Percentiles rank a stretch among this genome's conserved stretches.
Conservation (phyloP, 306 rosid species). For the Ochetophila trinervis region DNA sequence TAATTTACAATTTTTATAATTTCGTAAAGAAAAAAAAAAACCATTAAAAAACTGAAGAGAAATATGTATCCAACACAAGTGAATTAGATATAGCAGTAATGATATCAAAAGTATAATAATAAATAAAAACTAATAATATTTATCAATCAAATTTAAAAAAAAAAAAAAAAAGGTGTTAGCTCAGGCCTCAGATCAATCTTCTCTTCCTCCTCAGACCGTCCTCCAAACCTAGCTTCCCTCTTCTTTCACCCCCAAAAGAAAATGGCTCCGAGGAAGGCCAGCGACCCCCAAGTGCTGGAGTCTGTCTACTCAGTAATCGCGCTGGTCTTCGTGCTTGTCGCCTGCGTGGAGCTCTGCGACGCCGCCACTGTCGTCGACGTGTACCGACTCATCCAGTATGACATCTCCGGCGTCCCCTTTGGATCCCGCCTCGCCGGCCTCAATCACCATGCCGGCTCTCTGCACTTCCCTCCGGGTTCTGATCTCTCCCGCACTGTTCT, state of each 20-base stretch:
- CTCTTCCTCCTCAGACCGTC: too few species aligned
- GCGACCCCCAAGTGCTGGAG: conserved; percentile 60
- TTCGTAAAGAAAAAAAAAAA: too few species aligned
- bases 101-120: too few species aligned
- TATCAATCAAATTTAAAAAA: too few species aligned
- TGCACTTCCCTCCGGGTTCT: conserved; percentile 67
- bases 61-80: too few species aligned
- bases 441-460: conserved; percentile 89
- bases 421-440: conserved; percentile 95
- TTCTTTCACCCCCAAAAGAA: background rate
- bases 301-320: conserved; percentile 70
- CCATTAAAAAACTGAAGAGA: too few species aligned
- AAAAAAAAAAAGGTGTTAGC: too few species aligned
- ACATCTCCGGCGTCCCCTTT: conserved; percentile 75
- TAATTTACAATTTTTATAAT: too few species aligned
- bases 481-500: conserved; percentile 97
- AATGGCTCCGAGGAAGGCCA: conserved; percentile 45
- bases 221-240: too few species aligned
- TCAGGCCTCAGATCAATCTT: too few species aligned
- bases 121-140: too few species aligned
- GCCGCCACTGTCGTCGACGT: conserved; percentile 97
- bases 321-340: conserved; percentile 63
- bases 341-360: conserved; percentile 91
- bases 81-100: too few species aligned
- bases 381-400: conserved; percentile 90